Evolutionary conservation across 2,329 filamentous ascomycete species (phyloP).

Genomic region (Trichoderma aggressivum): DNA sequence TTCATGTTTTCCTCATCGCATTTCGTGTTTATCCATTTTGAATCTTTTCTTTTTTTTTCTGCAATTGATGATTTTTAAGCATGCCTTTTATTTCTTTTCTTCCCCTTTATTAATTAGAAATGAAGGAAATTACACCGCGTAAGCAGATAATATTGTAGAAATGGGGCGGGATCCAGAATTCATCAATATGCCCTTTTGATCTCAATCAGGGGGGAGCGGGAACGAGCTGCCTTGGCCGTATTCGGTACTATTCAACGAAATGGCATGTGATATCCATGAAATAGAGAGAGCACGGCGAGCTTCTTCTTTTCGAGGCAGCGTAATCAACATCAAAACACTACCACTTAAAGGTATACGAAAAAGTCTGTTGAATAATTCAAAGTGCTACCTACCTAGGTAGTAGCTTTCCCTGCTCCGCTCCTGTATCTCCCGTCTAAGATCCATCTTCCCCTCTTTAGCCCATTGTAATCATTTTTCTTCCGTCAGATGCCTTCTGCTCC

Average conservation of each 20-base stretch:
- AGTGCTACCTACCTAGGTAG: constrained; percentile 10
- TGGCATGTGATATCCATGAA: background rate
- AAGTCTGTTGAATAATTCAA: constrained; percentile 5
- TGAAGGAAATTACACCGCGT: background rate
- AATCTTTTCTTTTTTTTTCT: background rate
- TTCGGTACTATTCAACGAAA: background rate
- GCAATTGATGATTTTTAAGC: background rate
- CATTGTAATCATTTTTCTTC: background rate
- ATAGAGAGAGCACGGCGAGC: background rate
- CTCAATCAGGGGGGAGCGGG: background rate
- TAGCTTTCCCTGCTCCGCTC: constrained; percentile 8
- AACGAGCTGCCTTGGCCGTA: background rate
- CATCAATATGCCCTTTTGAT: background rate
- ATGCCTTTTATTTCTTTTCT: background rate
- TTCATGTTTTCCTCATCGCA: too few relatives aligned
- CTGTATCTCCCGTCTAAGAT: constrained; percentile 4
- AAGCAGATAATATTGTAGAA: background rate
- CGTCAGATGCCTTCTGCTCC: background rate
- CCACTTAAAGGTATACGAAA: background rate
- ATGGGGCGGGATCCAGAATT: background rate
- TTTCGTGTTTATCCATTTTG: background rate
- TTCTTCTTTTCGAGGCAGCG: background rate
- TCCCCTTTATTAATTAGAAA: background rate
- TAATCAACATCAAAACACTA: background rate
- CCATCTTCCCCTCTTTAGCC: constrained; percentile 9